Evolutionary conservation across 768 basidiomycete genomes (phyloP).

Genomic region (Boletus rufocinnamomeus): DNA sequence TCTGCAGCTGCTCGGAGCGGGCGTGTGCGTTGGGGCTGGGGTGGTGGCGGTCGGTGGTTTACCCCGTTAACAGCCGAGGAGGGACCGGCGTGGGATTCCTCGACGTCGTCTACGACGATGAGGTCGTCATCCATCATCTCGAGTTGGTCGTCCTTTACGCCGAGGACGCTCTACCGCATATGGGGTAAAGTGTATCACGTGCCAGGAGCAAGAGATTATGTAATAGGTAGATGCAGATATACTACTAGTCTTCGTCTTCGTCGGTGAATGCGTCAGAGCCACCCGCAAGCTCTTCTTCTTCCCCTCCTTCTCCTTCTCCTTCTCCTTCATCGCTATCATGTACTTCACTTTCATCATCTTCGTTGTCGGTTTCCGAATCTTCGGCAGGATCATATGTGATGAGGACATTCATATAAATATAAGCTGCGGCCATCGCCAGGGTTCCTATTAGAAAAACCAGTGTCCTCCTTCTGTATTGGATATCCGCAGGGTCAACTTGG

Average conservation of each 20-base stretch:
- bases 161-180: not conserved
- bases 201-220: slow-evolving; percentile 5
- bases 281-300: slow-evolving; percentile 12
- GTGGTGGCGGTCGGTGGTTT: slow-evolving; percentile 14
- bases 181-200: slow-evolving; percentile 16
- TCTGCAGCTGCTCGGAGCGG: slow-evolving; percentile 37
- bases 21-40: slow-evolving; percentile 31
- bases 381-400: not conserved
- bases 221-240: not conserved
- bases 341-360: slow-evolving; percentile 1
- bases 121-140: slow-evolving; percentile 57
- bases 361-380: not conserved
- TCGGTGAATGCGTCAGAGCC: slow-evolving; percentile 8
- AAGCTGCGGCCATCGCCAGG: slow-evolving; percentile 44
- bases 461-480: slow-evolving; percentile 48
- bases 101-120: slow-evolving; percentile 62
- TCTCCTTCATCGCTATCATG: slow-evolving; percentile 17
- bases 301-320: slow-evolving; percentile 17
- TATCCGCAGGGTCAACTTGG: slow-evolving; percentile 42
- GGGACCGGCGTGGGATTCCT: slow-evolving; percentile 41
- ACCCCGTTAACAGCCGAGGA: slow-evolving; percentile 37
- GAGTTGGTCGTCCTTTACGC: not conserved
- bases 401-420: slow-evolving; percentile 24
- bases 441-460: slow-evolving; percentile 56
- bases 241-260: slow-evolving; percentile 19